These are phyloP conservation scores for Neurospora cerealis DNA, from an alignment of 495 filamentous ascomycete species.

Conservation along the genomic window DNA sequence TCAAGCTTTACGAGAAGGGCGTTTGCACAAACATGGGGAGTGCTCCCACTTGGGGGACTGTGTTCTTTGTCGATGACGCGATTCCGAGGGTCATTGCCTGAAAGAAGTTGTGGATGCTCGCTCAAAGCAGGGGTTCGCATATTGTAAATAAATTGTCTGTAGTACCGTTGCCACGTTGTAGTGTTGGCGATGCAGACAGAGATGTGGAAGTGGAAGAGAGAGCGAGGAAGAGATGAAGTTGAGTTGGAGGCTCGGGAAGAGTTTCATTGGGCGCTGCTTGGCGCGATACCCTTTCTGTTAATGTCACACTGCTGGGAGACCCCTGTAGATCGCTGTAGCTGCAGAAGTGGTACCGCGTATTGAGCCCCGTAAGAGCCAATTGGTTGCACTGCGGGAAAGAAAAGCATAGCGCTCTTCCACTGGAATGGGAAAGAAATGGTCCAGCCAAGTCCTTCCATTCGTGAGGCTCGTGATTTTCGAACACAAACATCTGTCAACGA, in stretches of 20 bases:
- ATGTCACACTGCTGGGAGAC: not conserved
- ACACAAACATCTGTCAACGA: not conserved
- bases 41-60: not conserved
- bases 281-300: not conserved
- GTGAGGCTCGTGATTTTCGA: not conserved
- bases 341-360: not conserved
- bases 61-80: not conserved
- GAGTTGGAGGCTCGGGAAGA: not conserved
- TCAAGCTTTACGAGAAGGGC: not conserved
- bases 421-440: not conserved
- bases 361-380: not conserved
- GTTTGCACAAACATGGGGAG: not conserved
- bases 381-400: not conserved
- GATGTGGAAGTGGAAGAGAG: not conserved
- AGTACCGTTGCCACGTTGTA: not conserved
- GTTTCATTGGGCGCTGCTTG: not conserved
- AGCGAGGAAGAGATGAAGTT: not conserved
- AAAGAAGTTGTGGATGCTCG: not conserved
- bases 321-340: not conserved
- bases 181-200: not conserved
- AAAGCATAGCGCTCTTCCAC: not conserved
- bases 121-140: not conserved
- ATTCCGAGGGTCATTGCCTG: not conserved
- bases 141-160: not conserved
- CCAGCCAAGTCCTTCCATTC: not conserved